phyloP scores from a whole-genome alignment of 164 flowering plant genomes.

The Brasenia schreberi region DNA sequence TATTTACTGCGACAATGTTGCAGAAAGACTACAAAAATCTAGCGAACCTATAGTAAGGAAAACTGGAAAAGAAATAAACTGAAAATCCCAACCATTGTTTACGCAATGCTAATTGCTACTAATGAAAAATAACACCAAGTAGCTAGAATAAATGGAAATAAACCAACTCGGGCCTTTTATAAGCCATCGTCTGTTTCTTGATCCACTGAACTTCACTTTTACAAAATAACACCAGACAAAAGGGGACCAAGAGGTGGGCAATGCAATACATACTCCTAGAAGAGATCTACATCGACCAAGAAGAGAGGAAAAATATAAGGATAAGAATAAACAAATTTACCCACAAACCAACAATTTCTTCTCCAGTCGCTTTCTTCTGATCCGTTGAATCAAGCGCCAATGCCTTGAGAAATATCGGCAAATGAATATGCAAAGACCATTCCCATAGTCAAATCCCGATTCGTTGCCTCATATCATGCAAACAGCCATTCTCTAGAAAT shows the following conservation, averaged over 20 bases:
- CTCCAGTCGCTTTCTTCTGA: constrained; percentile 1
- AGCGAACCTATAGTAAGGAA: too few relatives aligned
- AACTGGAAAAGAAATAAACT: background rate
- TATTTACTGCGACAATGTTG: too few relatives aligned
- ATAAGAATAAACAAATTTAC: constrained; percentile 35
- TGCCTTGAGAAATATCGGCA: background rate
- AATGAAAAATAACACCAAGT: background rate
- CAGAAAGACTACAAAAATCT: too few relatives aligned
- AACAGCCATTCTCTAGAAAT: background rate
- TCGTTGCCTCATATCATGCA: background rate
- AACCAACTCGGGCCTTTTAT: background rate
- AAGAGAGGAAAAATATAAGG: constrained; percentile 15
- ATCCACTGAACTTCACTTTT: constrained; percentile 5
- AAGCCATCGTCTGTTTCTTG: background rate
- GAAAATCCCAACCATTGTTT: background rate
- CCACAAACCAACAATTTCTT: constrained; percentile 4
- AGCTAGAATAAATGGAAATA: background rate
- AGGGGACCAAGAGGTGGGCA: constrained; percentile 15
- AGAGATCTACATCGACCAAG: constrained; percentile 27
- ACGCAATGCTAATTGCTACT: background rate
- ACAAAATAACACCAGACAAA: constrained; percentile 1
- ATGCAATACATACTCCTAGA: constrained; percentile 15
- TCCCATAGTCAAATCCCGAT: background rate
- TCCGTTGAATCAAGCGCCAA: background rate
- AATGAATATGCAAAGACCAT: background rate